phyloP scores from a whole-genome alignment of 2,329 filamentous ascomycete species.

The Fusarium sp. region DNA sequence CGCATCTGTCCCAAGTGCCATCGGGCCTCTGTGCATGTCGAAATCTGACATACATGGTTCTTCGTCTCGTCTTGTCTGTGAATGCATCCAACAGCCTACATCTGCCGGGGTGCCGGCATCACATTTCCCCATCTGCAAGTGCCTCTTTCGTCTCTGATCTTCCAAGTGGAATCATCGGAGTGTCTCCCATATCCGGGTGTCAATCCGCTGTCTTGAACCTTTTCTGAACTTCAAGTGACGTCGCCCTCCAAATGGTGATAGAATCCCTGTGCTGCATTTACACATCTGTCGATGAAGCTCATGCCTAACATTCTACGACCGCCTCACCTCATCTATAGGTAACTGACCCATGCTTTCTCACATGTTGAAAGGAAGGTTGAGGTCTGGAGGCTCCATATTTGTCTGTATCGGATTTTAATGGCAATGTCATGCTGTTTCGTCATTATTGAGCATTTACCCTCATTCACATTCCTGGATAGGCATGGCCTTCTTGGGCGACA shows the following conservation, averaged over 20 bases:
- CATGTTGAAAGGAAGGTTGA: conserved; percentile 8
- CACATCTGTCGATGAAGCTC: conserved; percentile 31
- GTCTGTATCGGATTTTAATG: conserved; percentile 8
- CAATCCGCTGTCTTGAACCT: conserved; percentile 33
- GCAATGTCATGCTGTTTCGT: conserved; percentile 3
- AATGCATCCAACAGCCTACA: conserved; percentile 32
- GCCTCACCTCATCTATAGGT: conserved; percentile 28
- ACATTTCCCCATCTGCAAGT: conserved; percentile 46
- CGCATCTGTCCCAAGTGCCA: conserved; percentile 22
- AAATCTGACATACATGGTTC: conserved; percentile 36
- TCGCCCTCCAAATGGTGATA: conserved; percentile 28
- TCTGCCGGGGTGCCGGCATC: conserved; percentile 48
- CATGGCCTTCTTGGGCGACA: conserved; percentile 26
- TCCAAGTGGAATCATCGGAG: conserved; percentile 24
- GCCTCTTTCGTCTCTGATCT: conserved; percentile 45
- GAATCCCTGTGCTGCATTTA: conserved; percentile 10
- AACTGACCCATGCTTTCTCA: conserved; percentile 26
- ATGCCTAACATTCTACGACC: conserved; percentile 28
- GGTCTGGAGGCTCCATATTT: conserved; percentile 22
- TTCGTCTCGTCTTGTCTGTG: conserved; percentile 43
- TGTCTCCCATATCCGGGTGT: conserved; percentile 21
- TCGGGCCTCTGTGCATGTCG: conserved; percentile 29
- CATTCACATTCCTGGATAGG: conserved; percentile 9
- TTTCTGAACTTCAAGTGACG: conserved; percentile 37
- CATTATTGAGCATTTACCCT: conserved; percentile 10